Percentiles rank a stretch among this genome's conserved stretches.
phyloP scores from a whole-genome alignment of 768 basidiomycete species.

The Psilocybe sp. region DNA sequence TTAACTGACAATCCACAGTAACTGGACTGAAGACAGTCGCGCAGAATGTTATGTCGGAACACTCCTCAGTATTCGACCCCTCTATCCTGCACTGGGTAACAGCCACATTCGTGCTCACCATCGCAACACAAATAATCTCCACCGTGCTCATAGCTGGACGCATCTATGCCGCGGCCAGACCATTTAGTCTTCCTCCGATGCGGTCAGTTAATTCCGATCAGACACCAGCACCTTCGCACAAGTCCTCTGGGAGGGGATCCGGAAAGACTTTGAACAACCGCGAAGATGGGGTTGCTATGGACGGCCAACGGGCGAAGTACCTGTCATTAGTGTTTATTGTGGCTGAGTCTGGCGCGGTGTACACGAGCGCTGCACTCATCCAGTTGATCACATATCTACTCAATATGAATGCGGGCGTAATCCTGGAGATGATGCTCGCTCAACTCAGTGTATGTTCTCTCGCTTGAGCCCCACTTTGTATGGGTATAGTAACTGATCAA shows the following conservation, averaged over 20 bases:
- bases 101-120: constrained; percentile 24
- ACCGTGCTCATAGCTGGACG: constrained; percentile 20
- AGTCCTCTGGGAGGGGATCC: background rate
- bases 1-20: constrained; percentile 4
- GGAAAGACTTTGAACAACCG: background rate
- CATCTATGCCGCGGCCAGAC: constrained; percentile 19
- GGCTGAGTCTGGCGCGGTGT: constrained; percentile 23
- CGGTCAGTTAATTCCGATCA: too few relatives aligned
- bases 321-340: constrained; percentile 20
- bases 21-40: constrained; percentile 25
- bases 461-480: background rate
- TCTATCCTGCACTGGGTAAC: constrained; percentile 24
- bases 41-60: constrained; percentile 15
- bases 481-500: too few relatives aligned
- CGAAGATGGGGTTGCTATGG: constrained; percentile 6
- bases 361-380: constrained; percentile 22
- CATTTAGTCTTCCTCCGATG: background rate
- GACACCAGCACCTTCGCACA: background rate
- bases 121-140: constrained; percentile 23
- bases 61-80: constrained; percentile 23
- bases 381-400: constrained; percentile 22
- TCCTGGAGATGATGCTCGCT: constrained; percentile 22
- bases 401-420: constrained; percentile 27
- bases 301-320: constrained; percentile 14
- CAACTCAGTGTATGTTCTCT: constrained; percentile 21